A percentile compares a stretch with the other conserved stretches of the same genome.
These are phyloP conservation scores for Candida sojae DNA, from an alignment of 1,139 yeast genomes.

Conservation along the genomic window DNA sequence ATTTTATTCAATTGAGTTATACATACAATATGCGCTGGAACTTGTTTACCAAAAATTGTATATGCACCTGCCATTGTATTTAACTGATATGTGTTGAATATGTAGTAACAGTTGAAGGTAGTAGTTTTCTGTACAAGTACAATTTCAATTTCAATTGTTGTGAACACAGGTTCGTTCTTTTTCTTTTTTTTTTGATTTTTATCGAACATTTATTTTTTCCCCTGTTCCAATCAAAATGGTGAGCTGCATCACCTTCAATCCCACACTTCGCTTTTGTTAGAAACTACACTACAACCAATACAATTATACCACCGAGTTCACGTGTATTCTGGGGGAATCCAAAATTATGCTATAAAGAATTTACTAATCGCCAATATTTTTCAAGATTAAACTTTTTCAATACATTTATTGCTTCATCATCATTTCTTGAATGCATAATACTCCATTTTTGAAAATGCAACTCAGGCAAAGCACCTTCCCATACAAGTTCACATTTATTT, in stretches of 20 bases:
- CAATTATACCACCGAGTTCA: too few species aligned
- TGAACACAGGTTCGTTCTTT: too few species aligned
- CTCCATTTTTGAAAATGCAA: constrained; percentile 66
- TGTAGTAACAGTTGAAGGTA: neutral
- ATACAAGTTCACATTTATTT: constrained; percentile 58
- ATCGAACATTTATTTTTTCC: neutral
- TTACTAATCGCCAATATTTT: constrained; percentile 62
- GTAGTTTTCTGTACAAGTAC: neutral
- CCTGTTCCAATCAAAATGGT: constrained; percentile 8
- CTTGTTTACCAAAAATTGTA: constrained; percentile 62
- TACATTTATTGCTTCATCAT: constrained; percentile 55
- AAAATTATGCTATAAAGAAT: constrained; percentile 7
- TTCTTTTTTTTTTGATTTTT: neutral
- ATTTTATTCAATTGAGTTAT: neutral
- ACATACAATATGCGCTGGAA: constrained; percentile 66
- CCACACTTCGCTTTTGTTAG: constrained; percentile 8
- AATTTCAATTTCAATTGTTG: too few species aligned
- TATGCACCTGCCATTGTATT: constrained; percentile 60
- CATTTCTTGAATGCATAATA: constrained; percentile 48
- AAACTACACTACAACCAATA: constrained; percentile 5
- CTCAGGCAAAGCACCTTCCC: constrained; percentile 74
- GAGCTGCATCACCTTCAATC: neutral
- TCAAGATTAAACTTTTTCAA: constrained; percentile 53
- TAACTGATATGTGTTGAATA: neutral
- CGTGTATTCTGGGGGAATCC: too few species aligned